Conservation (phyloP, 306 rosid species). For the Gastrolobium villosum region DNA sequence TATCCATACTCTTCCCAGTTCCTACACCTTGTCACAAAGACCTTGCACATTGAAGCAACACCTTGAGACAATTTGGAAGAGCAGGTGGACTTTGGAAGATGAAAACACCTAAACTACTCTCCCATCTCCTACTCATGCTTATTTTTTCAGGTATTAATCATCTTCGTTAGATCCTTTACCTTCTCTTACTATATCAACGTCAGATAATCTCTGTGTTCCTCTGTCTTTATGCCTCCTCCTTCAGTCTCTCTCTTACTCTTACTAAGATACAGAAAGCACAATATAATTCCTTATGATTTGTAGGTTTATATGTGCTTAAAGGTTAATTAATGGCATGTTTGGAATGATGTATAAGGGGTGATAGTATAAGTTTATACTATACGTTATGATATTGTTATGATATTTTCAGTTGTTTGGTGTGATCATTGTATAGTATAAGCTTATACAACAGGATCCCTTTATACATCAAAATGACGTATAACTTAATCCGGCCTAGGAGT, state of each 20-base stretch:
- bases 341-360: no score
- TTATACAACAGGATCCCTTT: no score
- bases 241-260: neutral
- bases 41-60: neutral
- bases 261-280: neutral
- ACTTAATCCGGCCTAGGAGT: no score
- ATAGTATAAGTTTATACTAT: no score
- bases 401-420: no score
- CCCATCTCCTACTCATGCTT: constrained; percentile 49
- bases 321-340: no score
- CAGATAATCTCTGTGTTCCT: neutral
- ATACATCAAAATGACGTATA: no score
- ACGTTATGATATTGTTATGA: no score
- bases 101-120: constrained; percentile 47
- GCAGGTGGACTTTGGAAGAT: constrained; percentile 37
- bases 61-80: neutral
- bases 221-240: neutral
- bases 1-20: neutral
- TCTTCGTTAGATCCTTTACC: neutral
- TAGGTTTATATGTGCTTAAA: neutral
- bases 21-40: neutral
- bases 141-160: constrained; percentile 54
- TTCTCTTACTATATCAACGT: neutral
- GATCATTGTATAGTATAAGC: no score
- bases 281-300: neutral